Evolutionary conservation across 352 stramenopile species (phyloP), one percentile per base, ranked within the genome.

Genomic region (Globisporangium carolinianum): DNA sequence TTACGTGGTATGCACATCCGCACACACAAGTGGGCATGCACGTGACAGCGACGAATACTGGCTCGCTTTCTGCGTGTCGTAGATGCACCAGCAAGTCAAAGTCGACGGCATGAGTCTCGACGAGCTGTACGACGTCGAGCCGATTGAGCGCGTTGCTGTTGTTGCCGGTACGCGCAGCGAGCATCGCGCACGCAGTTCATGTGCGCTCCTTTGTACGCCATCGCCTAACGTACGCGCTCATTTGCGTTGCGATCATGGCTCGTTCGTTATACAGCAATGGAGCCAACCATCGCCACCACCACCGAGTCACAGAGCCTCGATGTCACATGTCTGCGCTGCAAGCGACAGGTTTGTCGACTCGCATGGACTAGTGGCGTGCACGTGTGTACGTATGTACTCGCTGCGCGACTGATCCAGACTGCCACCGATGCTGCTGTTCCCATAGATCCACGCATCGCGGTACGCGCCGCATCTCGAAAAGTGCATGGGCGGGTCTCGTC

Each of bases 391-490:
- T 3, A 32, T 32, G 24, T 32, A 32, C 24, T 32, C 24, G 24
- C 24, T 32, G 24, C 24, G 2, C 24, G 24, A 32, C 1, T 32
- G 24, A 32, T 32, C 3, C 24, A 32, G 24, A 32, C 24, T 32
- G 24, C 24, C 24, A 32, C 24, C 24, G 24, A 32, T 32, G 24
- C 24, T 3, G 24, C 24, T 32, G 24, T 3, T 32, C 24, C 24
- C 24, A 32, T 32, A 32, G 69, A 66, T 90, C 18, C 76, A 91
- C 48, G 81, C 81, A 32, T 86, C 81, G 10, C 61, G 81, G 32
- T 91, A 89, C 55, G 84, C 76, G 11, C 71, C 77, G 17, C 81
- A 91, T 60, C 58, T 91, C 10, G 81, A 89, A 49, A 91, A 91
- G 53, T 91, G 81, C 61, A 76, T 87, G 60, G 77, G 67, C 6